Base-by-base conservation (phyloP, 352 stramenopile species). In the Globisporangium rhizosaccharum region DNA sequence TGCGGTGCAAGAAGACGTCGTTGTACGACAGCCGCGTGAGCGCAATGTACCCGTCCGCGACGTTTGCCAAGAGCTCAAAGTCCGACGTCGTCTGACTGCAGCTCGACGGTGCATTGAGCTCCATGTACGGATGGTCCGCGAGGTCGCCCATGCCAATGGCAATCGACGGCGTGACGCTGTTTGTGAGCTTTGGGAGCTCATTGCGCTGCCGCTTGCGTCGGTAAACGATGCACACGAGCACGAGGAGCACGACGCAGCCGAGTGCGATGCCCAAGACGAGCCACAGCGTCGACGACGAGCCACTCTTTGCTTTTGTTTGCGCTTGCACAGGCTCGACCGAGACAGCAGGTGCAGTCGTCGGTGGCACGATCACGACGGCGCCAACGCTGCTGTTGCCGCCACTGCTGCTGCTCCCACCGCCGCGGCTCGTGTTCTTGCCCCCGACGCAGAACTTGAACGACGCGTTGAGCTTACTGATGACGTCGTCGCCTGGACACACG, bases 61-160 rank as follows among this genome's bases (percentile, higher is more conserved):
- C 73, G 28, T 82, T 84, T 30, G 76, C 76, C 11, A 91, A 61
- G 48, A 91, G 68, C 59, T 87, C 75, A 53, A 89, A 89, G 51
- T 89, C 81, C 36, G 81, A 89, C 25, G 81, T 87, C 33, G 76
- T 89, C 42, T 81, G 73, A 55, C 82, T 91, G 25, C 79, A 91
- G 30, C 57, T 67, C 42, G 76, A 81, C n/a, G 63, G 66, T 23
- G 69, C 49, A 33, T 69, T 64, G 41, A 86, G 56, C 42, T 84
- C 72, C 70, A 84, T 76, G 61, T 86, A 86, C 33, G 76, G 74
- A 42, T 86, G 74, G 17, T 86, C 72, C 0, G 68, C 74, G 57
- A 86, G 53, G 45, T 86, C 74, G 10, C 76, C 66, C 70, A 86
- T 79, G n/a, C 76, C 72, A 58, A 84, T 75, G 26, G 67, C 67